Percentiles rank a stretch among this genome's conserved stretches.
These are phyloP conservation scores for Thyridium curvatum DNA, from an alignment of 2,329 filamentous ascomycete species.

Conservation along the genomic window DNA sequence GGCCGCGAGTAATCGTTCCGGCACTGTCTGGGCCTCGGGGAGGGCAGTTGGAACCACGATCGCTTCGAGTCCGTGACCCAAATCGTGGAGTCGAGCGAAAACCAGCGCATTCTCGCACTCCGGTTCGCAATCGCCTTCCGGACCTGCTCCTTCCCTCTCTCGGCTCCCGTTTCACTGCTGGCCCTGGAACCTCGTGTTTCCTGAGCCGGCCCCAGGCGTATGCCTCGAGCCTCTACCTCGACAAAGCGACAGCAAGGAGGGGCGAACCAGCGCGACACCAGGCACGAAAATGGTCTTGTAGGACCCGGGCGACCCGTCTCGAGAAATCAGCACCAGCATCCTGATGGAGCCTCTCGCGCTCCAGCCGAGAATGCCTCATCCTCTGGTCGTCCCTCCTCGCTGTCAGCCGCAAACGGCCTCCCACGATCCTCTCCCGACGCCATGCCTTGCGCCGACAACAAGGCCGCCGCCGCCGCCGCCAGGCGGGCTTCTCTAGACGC, in stretches of 20 bases:
- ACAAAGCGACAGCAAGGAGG: conserved; percentile 57
- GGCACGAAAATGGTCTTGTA: conserved; percentile 85
- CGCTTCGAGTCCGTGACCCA: too few species aligned
- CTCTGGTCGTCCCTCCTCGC: conserved; percentile 15
- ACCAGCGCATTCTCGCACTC: too few species aligned
- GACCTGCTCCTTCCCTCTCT: too few species aligned
- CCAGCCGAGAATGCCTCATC: conserved; percentile 14
- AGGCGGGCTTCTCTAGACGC: conserved; percentile 44
- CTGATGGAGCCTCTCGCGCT: conserved; percentile 4
- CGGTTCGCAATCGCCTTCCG: too few species aligned
- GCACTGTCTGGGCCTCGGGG: too few species aligned
- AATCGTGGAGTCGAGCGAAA: too few species aligned
- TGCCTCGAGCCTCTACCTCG: conserved; percentile 55
- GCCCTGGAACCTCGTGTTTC: conserved; percentile 31
- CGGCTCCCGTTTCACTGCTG: conserved; percentile 18
- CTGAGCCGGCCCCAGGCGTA: conserved; percentile 39
- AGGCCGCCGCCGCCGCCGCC: conserved; percentile 34
- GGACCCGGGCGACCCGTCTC: conserved; percentile 61
- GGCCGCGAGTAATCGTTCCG: too few species aligned
- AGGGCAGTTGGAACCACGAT: too few species aligned
- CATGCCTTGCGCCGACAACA: conserved; percentile 33
- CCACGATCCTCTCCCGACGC: conserved; percentile 18
- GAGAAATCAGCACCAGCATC: conserved; percentile 20
- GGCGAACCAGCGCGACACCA: conserved; percentile 61
- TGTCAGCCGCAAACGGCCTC: conserved; percentile 13